phyloP scores from a whole-genome alignment of 176 grass and related monocot species.

The Metroxylon sagu region DNA sequence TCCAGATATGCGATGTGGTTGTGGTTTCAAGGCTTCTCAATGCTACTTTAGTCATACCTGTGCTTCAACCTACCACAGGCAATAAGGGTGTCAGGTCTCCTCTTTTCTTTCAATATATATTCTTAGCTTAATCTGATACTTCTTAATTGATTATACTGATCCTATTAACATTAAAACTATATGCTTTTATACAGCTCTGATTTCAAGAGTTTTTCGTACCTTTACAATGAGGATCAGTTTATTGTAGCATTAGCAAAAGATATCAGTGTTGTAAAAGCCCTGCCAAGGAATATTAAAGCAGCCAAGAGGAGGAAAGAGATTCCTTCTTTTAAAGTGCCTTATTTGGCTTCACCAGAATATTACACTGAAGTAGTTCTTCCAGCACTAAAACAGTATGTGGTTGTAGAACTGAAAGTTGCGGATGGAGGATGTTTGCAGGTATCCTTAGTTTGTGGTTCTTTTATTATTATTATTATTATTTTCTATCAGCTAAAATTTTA shows the following conservation, averaged over 20 bases:
- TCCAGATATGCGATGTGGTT: conserved; percentile 3
- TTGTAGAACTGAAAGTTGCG: no score
- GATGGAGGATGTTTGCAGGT: no score
- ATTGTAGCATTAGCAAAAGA: neutral
- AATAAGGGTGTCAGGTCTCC: conserved; percentile 1
- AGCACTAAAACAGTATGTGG: no score
- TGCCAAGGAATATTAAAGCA: conserved; percentile 1
- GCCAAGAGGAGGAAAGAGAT: conserved; percentile 2
- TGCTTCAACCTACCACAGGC: neutral
- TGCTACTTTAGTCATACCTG: conserved; percentile 2
- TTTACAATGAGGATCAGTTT: conserved; percentile 1
- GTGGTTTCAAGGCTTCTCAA: conserved; percentile 4
- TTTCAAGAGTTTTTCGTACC: conserved; percentile 4
- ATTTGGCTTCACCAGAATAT: neutral
- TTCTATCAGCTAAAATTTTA: no score
- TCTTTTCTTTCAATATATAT: neutral
- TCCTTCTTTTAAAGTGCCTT: conserved; percentile 1
- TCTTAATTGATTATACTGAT: no score
- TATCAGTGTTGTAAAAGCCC: neutral
- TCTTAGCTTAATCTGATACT: no score
- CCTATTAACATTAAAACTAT: no score
- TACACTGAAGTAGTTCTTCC: neutral
- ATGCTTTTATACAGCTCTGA: neutral
- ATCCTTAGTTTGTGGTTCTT: no score
- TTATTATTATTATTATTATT: no score